phyloP scores from a whole-genome alignment of 306 rosid genomes.

The Begonia fuchsioides region DNA sequence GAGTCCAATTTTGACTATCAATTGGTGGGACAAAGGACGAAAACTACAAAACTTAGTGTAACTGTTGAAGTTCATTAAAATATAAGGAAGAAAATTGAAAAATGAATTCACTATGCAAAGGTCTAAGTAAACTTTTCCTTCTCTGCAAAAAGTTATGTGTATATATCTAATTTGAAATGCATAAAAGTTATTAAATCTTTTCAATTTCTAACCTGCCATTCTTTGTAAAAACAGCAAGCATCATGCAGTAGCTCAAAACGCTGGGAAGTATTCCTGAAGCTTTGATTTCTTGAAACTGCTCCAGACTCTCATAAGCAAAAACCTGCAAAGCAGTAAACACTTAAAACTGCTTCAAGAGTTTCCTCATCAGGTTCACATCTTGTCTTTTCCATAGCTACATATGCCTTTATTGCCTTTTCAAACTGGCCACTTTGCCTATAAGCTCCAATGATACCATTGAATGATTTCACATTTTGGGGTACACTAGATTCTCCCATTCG shows the following conservation, averaged over 20 bases:
- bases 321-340: slow-evolving; percentile 72
- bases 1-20: not conserved
- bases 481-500: slow-evolving; percentile 52
- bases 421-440: slow-evolving; percentile 78
- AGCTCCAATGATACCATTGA: slow-evolving; percentile 68
- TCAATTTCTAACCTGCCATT: slow-evolving; percentile 44
- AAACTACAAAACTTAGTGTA: not conserved
- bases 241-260: slow-evolving; percentile 92
- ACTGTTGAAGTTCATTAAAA: not conserved
- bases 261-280: slow-evolving; percentile 65
- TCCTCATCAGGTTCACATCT: slow-evolving; percentile 64
- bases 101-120: too few species aligned
- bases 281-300: slow-evolving; percentile 83
- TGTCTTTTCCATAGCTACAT: slow-evolving; percentile 64
- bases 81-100: too few species aligned
- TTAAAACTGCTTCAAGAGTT: slow-evolving; percentile 69
- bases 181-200: too few species aligned
- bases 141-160: too few species aligned
- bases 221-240: slow-evolving; percentile 84
- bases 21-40: slow-evolving; percentile 5
- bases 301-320: slow-evolving; percentile 84
- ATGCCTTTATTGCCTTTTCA: slow-evolving; percentile 73
- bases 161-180: too few species aligned
- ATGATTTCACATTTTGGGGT: slow-evolving; percentile 41
- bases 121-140: too few species aligned